Evolutionary conservation across 73 alveolate species (phyloP).

Genomic region (Paramecium caudatum): DNA sequence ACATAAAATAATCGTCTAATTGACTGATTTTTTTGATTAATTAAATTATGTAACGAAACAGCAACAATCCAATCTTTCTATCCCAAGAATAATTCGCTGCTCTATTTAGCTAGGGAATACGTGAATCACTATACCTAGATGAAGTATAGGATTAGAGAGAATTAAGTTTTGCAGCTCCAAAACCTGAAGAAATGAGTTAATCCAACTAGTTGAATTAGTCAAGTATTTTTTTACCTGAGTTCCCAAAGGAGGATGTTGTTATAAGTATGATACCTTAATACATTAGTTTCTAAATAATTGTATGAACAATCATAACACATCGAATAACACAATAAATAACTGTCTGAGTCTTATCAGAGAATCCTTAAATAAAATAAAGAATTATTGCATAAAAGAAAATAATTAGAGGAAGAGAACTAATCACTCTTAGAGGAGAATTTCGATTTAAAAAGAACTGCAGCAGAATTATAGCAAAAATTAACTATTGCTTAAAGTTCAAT

Average conservation of each 20-base stretch:
- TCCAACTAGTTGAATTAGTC: background rate
- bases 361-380: conserved; percentile 55
- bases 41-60: conserved; percentile 41
- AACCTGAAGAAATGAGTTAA: background rate
- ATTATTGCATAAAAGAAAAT: background rate
- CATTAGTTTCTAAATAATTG: background rate
- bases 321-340: conserved; percentile 18
- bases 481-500: background rate
- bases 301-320: background rate
- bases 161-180: conserved; percentile 43
- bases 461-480: conserved; percentile 5
- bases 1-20: background rate
- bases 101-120: background rate
- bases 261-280: background rate
- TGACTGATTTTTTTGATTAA: conserved; percentile 16
- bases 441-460: background rate
- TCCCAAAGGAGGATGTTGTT: conserved; percentile 20
- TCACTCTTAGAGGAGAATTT: conserved; percentile 43
- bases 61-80: conserved; percentile 30
- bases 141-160: conserved; percentile 26
- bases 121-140: conserved; percentile 7
- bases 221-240: conserved; percentile 26
- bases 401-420: conserved; percentile 46
- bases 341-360: conserved; percentile 15
- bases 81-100: conserved; percentile 29